Base-by-base conservation (phyloP, 2,329 filamentous ascomycete genomes). In the Rhinocladiella mackenziei region DNA sequence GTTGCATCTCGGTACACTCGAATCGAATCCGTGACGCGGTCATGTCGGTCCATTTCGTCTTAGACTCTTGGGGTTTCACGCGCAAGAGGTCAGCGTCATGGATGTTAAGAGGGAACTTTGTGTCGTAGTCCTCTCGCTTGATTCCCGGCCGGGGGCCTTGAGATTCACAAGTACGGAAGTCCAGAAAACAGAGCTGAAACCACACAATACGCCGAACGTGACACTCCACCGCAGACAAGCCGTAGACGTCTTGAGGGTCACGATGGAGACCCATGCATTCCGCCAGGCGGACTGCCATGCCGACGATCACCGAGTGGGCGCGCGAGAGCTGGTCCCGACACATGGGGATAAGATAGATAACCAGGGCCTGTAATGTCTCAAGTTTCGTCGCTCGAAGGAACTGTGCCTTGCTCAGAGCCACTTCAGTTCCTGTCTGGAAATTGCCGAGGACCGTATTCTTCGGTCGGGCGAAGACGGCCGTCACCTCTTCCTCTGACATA, bases 211-310 rank as follows among this genome's bases (percentile, higher is more conserved):
- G 77, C 9, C 84, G 77, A 2, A 87, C 72, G 40, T 89, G 83
- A 0, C 79, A 81, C 55, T 89, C 84, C 2, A 87, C 66, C 0
- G 84, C 75, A 2, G 73, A 77, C 44, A 84, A 72, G 1, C 76
- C 78, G 56, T 85, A 87, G 9, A 47, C 37, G 7, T 75, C 72
- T 31, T 78, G 75, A 11, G 82, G 82, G 53, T 89, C 84, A 6
- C 82, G 75, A 59, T 89, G 82, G 13, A 89, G 66, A 2, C 83
- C 83, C 81, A 88, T 86, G 57, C 83, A 87, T 65, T 88, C 82
- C 5, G 83, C 84, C 60, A 88, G 76, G 11, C 84, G 74, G 30
- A 88, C 81, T 3, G 82, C 83, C 10, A 83, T 80, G 2, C 83
- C 84, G 3, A 85, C 76, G 1, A 88, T 70, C 3, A 84, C 81